Percentiles rank a stretch among this genome's conserved stretches.
These are phyloP conservation scores for Apiospora phragmitis DNA, from an alignment of 2,329 filamentous ascomycete species.

Conservation along the genomic window DNA sequence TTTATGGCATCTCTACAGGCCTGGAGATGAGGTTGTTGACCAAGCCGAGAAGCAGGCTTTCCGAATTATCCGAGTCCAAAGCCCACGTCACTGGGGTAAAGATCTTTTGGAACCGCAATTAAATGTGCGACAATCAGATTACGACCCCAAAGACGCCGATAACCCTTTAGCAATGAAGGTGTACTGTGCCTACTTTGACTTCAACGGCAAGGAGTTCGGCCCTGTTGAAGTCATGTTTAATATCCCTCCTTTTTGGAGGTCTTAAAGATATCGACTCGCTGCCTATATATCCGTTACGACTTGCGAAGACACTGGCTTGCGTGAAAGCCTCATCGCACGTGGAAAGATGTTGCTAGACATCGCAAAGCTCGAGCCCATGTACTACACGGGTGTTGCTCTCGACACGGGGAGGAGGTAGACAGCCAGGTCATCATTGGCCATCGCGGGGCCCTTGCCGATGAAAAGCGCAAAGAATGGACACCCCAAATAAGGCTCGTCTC, in stretches of 20 bases:
- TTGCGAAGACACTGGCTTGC: neutral
- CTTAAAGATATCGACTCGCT: constrained; percentile 21
- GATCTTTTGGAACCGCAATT: neutral
- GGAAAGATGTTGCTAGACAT: constrained; percentile 18
- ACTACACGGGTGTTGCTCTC: constrained; percentile 24
- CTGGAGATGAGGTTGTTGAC: constrained; percentile 19
- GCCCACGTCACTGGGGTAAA: constrained; percentile 2
- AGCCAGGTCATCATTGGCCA: constrained; percentile 32
- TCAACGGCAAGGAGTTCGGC: constrained; percentile 24
- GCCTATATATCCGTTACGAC: constrained; percentile 20
- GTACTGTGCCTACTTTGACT: constrained; percentile 25
- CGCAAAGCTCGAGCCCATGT: constrained; percentile 21
- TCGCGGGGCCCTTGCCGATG: constrained; percentile 19
- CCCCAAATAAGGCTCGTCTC: neutral
- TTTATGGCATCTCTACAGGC: constrained; percentile 27
- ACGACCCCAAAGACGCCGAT: neutral
- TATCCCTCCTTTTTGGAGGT: constrained; percentile 20
- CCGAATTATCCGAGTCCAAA: constrained; percentile 20
- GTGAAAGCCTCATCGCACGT: neutral
- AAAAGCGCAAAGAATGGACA: constrained; percentile 14
- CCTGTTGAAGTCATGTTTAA: constrained; percentile 20
- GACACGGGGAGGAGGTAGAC: constrained; percentile 26
- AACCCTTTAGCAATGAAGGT: constrained; percentile 9
- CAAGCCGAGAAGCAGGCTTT: constrained; percentile 24
- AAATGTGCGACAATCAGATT: neutral